Percentiles rank a stretch among this genome's conserved stretches.
phyloP scores from a whole-genome alignment of 352 stramenopile genomes.

The Thalassiosira hispida region DNA sequence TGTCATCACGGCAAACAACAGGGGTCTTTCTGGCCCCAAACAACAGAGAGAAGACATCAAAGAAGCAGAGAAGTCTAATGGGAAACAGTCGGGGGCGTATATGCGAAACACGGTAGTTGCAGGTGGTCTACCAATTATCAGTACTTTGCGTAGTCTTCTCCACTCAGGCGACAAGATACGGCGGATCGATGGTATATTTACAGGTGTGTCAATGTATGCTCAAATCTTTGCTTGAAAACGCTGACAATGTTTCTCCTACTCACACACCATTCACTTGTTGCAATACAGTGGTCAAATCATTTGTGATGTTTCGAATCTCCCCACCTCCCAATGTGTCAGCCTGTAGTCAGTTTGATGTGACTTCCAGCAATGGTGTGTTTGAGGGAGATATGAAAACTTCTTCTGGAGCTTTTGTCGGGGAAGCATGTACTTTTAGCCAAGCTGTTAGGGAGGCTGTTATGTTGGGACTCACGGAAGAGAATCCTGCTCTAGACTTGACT shows the following conservation, averaged over 20 bases:
- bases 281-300: slow-evolving; percentile 84
- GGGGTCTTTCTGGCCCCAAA: slow-evolving; percentile 86
- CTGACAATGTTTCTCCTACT: slow-evolving; percentile 3
- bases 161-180: slow-evolving; percentile 91
- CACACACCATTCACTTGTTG: slow-evolving; percentile 53
- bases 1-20: slow-evolving; percentile 93
- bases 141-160: slow-evolving; percentile 91
- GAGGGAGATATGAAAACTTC: slow-evolving; percentile 50
- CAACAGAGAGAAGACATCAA: slow-evolving; percentile 86
- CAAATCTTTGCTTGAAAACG: not conserved
- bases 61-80: slow-evolving; percentile 48
- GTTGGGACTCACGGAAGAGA: slow-evolving; percentile 87
- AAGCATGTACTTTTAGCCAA: slow-evolving; percentile 80
- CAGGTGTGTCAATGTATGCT: slow-evolving; percentile 1
- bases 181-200: slow-evolving; percentile 89
- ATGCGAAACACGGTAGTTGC: slow-evolving; percentile 90
- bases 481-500: slow-evolving; percentile 86
- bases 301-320: slow-evolving; percentile 85
- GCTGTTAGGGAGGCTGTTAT: slow-evolving; percentile 80
- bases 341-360: slow-evolving; percentile 57
- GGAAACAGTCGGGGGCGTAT: slow-evolving; percentile 73
- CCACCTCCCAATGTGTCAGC: slow-evolving; percentile 38
- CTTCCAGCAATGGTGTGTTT: slow-evolving; percentile 53
- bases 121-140: slow-evolving; percentile 91
- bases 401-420: slow-evolving; percentile 33